phyloP scores from a whole-genome alignment of 352 stramenopile genomes.

The Globisporangium irregulare region DNA sequence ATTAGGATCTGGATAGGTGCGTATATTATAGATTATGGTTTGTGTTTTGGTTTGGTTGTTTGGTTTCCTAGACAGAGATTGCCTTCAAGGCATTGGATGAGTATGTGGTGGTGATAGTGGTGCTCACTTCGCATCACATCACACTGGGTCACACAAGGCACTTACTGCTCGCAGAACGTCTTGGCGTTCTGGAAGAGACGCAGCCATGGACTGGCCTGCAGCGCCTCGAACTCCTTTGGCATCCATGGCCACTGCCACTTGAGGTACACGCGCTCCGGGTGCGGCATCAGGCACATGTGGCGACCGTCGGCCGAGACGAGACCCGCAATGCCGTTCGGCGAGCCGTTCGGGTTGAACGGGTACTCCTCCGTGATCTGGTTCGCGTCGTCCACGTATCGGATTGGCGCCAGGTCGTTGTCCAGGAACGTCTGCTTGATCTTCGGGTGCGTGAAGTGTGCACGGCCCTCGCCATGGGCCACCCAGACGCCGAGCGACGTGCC shows the following conservation, averaged over 20 bases:
- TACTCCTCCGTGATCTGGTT: slow-evolving; percentile 95
- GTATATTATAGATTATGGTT: neutral
- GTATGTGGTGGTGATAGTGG: neutral
- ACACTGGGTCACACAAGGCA: neutral
- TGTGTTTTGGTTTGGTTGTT: neutral
- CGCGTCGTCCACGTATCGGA: slow-evolving; percentile 97
- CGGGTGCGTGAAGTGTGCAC: slow-evolving; percentile 95
- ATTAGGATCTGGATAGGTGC: neutral
- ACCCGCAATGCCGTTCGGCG: slow-evolving; percentile 94
- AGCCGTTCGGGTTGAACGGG: slow-evolving; percentile 99
- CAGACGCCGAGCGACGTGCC: slow-evolving; percentile 97
- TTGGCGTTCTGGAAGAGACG: slow-evolving; percentile 99
- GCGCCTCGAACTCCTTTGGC: slow-evolving; percentile 78
- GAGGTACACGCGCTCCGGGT: slow-evolving; percentile 97
- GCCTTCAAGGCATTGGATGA: neutral
- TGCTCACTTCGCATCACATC: neutral
- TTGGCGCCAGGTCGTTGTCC: slow-evolving; percentile 89
- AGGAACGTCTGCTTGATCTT: slow-evolving; percentile 88
- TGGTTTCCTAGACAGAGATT: neutral
- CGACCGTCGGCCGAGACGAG: slow-evolving; percentile 96
- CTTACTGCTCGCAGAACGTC: slow-evolving; percentile 91
- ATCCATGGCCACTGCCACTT: slow-evolving; percentile 98
- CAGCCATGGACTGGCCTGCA: slow-evolving; percentile 92
- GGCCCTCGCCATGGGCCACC: slow-evolving; percentile 92
- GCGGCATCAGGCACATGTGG: slow-evolving; percentile 99